A percentile compares a stretch with the other conserved stretches of the same genome.
Conservation (phyloP, 1,139 yeast species). For the Blastobotrys serpentis region DNA sequence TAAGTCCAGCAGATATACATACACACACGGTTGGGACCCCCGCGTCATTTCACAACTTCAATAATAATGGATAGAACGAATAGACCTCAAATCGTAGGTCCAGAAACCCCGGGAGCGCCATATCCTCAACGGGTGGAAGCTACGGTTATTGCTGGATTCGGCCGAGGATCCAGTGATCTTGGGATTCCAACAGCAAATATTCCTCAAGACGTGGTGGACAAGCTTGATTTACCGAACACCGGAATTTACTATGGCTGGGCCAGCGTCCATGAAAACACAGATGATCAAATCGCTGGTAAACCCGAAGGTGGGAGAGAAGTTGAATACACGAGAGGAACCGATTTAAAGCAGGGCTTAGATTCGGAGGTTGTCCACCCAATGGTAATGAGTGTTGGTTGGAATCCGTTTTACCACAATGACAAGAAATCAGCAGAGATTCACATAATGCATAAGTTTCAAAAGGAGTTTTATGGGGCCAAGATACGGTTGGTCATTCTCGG, state of each 20-base stretch:
- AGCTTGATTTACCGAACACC: conserved; percentile 53
- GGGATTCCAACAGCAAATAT: conserved; percentile 97
- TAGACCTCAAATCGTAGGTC: conserved; percentile 41
- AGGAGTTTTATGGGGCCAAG: conserved; percentile 78
- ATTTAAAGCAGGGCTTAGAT: conserved; percentile 44
- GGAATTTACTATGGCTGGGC: conserved; percentile 95
- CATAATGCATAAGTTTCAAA: conserved; percentile 67
- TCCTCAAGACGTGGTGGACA: conserved; percentile 56
- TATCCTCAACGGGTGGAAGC: conserved; percentile 62
- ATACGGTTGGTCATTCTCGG: conserved; percentile 75
- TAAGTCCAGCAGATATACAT: too few relatives aligned
- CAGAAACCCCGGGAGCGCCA: conserved; percentile 55
- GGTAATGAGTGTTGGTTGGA: conserved; percentile 96
- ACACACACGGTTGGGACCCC: conserved; percentile 3
- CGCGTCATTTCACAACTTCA: neutral
- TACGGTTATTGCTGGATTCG: conserved; percentile 80
- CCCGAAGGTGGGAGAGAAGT: conserved; percentile 27
- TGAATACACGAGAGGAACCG: conserved; percentile 61
- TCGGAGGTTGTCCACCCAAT: conserved; percentile 60
- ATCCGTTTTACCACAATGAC: conserved; percentile 81
- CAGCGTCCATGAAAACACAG: conserved; percentile 35
- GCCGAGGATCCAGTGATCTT: conserved; percentile 89
- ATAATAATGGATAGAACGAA: conserved; percentile 18
- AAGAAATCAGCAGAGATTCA: conserved; percentile 59
- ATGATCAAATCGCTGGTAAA: conserved; percentile 20